A percentile compares a stretch with the other conserved stretches of the same genome.
Conservation (phyloP, 2,329 filamentous ascomycete genomes). For the Aschersonia sp. region DNA sequence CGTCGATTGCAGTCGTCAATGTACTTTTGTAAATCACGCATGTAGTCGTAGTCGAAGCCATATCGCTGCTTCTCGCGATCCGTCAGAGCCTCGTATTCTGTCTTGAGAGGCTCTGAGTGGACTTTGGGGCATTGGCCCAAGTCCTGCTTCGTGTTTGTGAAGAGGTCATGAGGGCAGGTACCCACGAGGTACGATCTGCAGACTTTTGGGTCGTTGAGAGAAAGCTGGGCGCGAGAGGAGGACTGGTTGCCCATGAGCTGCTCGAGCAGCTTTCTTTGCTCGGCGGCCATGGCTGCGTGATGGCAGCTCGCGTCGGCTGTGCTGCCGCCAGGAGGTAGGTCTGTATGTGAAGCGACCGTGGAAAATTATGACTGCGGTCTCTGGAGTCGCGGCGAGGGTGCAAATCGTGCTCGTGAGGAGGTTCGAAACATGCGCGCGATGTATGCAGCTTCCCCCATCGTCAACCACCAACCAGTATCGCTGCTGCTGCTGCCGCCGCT, state of each 20-base stretch:
- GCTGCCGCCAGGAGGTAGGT: too few relatives aligned
- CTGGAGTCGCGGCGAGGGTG: too few relatives aligned
- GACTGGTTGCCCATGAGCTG: conserved; percentile 77
- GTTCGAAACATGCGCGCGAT: too few relatives aligned
- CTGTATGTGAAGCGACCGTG: too few relatives aligned
- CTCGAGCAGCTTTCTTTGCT: conserved; percentile 97
- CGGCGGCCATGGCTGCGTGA: conserved; percentile 61
- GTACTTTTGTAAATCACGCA: conserved; percentile 90
- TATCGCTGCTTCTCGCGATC: conserved; percentile 59
- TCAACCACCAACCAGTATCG: too few relatives aligned
- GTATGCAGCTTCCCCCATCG: too few relatives aligned
- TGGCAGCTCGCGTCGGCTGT: background rate
- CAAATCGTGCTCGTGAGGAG: too few relatives aligned
- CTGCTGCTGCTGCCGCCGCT: too few relatives aligned
- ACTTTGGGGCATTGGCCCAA: conserved; percentile 78
- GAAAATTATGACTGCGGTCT: too few relatives aligned
- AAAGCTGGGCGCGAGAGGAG: conserved; percentile 64
- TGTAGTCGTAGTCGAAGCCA: conserved; percentile 93
- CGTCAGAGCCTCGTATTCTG: conserved; percentile 68
- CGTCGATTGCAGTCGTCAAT: conserved; percentile 92
- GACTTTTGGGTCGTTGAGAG: conserved; percentile 82
- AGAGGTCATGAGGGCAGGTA: conserved; percentile 94
- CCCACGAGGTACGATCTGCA: conserved; percentile 90
- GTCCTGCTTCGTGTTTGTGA: conserved; percentile 98
- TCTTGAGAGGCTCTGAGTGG: conserved; percentile 76